Evolutionary conservation across 768 basidiomycete genomes (phyloP).

Genomic region (Leccinellum luteum): DNA sequence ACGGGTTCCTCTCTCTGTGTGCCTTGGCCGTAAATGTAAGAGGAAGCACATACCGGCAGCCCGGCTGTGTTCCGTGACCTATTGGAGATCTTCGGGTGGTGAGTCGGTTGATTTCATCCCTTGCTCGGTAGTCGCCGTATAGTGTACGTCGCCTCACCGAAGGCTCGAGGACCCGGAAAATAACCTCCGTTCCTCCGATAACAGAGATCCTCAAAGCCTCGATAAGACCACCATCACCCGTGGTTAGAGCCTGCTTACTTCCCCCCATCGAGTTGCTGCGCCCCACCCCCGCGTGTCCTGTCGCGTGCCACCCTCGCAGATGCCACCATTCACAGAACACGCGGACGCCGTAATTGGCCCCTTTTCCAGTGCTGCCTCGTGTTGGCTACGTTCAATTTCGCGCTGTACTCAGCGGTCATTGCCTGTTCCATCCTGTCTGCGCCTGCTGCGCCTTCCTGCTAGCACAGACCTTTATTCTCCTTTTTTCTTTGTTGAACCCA

Average conservation of each 20-base stretch:
- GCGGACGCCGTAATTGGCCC: conserved; percentile 17
- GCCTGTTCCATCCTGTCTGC: conserved; percentile 24
- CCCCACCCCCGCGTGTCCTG: not conserved
- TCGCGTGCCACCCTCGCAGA: conserved; percentile 11
- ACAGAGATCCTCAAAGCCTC: not conserved
- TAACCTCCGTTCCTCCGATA: not conserved
- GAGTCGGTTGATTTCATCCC: not conserved
- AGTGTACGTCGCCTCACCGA: not conserved
- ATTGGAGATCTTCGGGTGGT: too few species aligned
- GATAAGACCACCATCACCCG: not conserved
- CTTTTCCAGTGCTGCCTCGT: conserved; percentile 33
- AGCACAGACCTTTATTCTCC: not conserved
- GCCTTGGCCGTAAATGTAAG: not conserved
- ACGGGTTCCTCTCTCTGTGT: not conserved
- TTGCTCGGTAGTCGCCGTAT: not conserved
- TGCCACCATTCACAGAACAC: conserved; percentile 3
- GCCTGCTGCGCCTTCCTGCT: conserved; percentile 21
- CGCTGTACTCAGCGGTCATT: conserved; percentile 11
- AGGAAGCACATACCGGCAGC: not conserved
- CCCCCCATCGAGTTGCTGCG: not conserved
- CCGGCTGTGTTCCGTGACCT: not conserved
- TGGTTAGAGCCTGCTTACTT: not conserved
- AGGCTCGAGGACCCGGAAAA: not conserved
- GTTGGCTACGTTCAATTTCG: conserved; percentile 20
- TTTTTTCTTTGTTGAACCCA: not conserved